Conservation (phyloP, 2,329 filamentous ascomycete genomes). For the Trichoderma aggressivum region DNA sequence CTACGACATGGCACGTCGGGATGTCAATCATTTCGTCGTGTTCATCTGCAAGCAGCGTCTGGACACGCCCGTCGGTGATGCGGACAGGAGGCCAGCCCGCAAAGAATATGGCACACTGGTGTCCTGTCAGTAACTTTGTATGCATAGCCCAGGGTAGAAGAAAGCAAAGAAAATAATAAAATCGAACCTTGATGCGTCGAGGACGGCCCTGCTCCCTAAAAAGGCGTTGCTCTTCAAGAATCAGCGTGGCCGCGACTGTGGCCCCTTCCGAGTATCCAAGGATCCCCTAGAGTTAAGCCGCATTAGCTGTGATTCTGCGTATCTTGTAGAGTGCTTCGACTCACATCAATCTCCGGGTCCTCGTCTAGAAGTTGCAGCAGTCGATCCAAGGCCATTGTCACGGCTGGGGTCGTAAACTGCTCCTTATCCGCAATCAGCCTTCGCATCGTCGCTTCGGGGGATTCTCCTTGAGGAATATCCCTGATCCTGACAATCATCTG, state of each 20-base stretch:
- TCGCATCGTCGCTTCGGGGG: constrained; percentile 55
- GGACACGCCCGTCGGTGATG: constrained; percentile 34
- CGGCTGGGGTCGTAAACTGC: constrained; percentile 20
- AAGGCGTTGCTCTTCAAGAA: constrained; percentile 48
- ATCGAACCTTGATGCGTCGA: constrained; percentile 36
- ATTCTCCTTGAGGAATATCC: constrained; percentile 51
- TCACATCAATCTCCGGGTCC: constrained; percentile 32
- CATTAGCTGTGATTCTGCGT: neutral
- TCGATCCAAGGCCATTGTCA: constrained; percentile 21
- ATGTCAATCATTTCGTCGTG: constrained; percentile 48
- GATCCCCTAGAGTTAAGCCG: constrained; percentile 38
- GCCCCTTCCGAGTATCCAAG: constrained; percentile 61
- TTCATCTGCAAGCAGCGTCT: constrained; percentile 48
- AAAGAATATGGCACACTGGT: constrained; percentile 48
- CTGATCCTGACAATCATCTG: constrained; percentile 50
- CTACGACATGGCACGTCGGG: constrained; percentile 52
- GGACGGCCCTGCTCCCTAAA: constrained; percentile 30
- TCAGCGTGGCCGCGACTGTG: constrained; percentile 50
- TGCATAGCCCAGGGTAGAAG: neutral
- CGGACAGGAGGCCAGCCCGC: constrained; percentile 53
- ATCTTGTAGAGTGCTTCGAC: neutral
- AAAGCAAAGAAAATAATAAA: constrained; percentile 13
- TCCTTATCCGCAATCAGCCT: constrained; percentile 40
- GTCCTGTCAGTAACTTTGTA: neutral
- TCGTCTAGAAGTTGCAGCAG: constrained; percentile 46